Evolutionary conservation across 495 filamentous ascomycete species (phyloP).

Genomic region (Hypoxylon trugodes): DNA sequence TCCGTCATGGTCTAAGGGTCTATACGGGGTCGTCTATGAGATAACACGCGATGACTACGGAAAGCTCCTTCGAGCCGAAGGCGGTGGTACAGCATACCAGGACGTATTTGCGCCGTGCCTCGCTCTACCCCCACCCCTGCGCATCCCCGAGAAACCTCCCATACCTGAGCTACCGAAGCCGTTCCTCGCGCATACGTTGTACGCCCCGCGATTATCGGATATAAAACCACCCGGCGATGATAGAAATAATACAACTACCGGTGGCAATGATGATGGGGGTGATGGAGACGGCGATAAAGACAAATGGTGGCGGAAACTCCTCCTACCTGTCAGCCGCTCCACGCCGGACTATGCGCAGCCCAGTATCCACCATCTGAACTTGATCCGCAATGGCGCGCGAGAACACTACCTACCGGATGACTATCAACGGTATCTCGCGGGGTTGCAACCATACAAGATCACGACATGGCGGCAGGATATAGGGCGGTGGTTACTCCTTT

Average conservation of each 20-base stretch:
- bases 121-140: slow-evolving; percentile 62
- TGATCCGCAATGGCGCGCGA: slow-evolving; percentile 77
- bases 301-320: slow-evolving; percentile 38
- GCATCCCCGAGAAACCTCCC: slow-evolving; percentile 53
- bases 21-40: slow-evolving; percentile 95
- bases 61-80: slow-evolving; percentile 88
- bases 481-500: slow-evolving; percentile 68
- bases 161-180: slow-evolving; percentile 51
- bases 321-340: slow-evolving; percentile 60
- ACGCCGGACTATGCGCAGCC: slow-evolving; percentile 78
- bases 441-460: slow-evolving; percentile 71
- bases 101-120: slow-evolving; percentile 83
- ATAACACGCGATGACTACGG: slow-evolving; percentile 82
- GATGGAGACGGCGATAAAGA: slow-evolving; percentile 30
- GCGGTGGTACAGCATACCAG: slow-evolving; percentile 80
- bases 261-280: slow-evolving; percentile 6
- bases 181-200: slow-evolving; percentile 57
- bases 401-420: slow-evolving; percentile 79
- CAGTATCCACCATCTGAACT: slow-evolving; percentile 79
- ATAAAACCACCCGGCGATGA: slow-evolving; percentile 7
- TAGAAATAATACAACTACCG: slow-evolving; percentile 15
- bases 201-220: slow-evolving; percentile 49
- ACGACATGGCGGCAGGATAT: slow-evolving; percentile 72
- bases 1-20: slow-evolving; percentile 73
- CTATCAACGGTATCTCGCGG: slow-evolving; percentile 73